Evolutionary conservation across 176 grass and related monocot species (phyloP), one percentile per base, ranked within the genome.

Genomic region (Eragrostis nindensis): DNA sequence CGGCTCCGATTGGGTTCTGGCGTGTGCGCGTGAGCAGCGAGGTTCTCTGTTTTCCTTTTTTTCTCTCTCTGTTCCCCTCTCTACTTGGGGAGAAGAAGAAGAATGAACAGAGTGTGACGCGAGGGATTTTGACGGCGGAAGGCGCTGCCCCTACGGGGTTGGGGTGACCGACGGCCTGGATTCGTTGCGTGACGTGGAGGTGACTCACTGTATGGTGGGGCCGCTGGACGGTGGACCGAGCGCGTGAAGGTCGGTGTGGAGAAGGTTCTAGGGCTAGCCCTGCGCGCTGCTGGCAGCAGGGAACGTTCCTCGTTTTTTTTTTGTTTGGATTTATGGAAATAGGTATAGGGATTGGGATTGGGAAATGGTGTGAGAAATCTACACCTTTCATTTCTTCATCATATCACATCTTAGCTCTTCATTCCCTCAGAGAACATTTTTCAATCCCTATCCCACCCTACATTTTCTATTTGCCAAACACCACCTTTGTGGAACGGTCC

Each of bases 231-330:
- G 13, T 79, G 63, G 76, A 56, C 82, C 63, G 54, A 26, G 27
- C 65, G 77, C 45, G 14, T 30, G 69, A 18, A 21, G 19, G 54
- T 10, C 71, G 56, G 40, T 54, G 66, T 6, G 26, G 26, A 18
- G 86, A 89, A 89, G 82, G 82, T 89, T 89, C 77, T 85, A 64
- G 87, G 38, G 42, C 66, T 87, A 59, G 62, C 15, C 48, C 21
- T 11, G 62, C 64, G n/a, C 29, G 32, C 32, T 17, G 30, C 25
- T 18, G 69, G 11, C 69, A 43, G 5, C 45, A 9, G 44, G 45
- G 69, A 18, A 30, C 46, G 24, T 10, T 36, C 25, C 41, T 46
- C 61, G 32, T 47, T 70, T 71, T n/a, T n/a, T n/a, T n/a, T n/a
- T n/a, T n/a, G n/a, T n/a, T n/a, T n/a, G n/a, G n/a, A n/a, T n/a